These are phyloP conservation scores for Nigrospora osmanthi DNA, from an alignment of 2,329 filamentous ascomycete species.

Conservation along the genomic window DNA sequence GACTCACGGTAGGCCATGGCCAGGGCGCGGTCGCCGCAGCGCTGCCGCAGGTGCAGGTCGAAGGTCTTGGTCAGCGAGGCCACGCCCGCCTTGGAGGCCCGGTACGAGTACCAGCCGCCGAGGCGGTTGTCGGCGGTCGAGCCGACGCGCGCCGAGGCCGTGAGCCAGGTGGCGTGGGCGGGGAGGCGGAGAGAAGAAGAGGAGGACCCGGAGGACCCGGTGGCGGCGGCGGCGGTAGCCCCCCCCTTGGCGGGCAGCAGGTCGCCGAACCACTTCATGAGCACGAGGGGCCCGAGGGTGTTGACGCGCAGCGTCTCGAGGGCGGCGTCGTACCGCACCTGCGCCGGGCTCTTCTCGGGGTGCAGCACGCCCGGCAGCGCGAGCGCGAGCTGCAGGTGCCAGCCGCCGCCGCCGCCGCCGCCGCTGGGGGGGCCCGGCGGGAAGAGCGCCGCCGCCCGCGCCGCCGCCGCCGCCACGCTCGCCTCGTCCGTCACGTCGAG, in stretches of 20 bases:
- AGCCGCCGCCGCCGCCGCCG: conserved; percentile 31
- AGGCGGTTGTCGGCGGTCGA: conserved; percentile 63
- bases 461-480: conserved; percentile 50
- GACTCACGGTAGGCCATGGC: conserved; percentile 51
- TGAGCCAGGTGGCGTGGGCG: conserved; percentile 55
- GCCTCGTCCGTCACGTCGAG: conserved; percentile 51
- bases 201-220: too few relatives aligned
- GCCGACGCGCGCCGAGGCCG: conserved; percentile 72
- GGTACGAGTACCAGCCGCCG: conserved; percentile 79
- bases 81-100: conserved; percentile 67
- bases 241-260: background rate
- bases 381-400: conserved; percentile 59
- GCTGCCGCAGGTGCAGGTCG: conserved; percentile 55
- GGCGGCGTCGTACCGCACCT: conserved; percentile 54
- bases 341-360: conserved; percentile 62
- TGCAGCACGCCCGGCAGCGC: conserved; percentile 64
- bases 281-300: conserved; percentile 63
- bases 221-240: background rate
- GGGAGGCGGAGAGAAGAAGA: conserved; percentile 27
- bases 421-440: too few relatives aligned
- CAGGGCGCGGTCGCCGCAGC: conserved; percentile 54
- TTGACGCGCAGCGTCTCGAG: conserved; percentile 69
- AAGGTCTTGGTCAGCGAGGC: conserved; percentile 65
- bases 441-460: conserved; percentile 42
- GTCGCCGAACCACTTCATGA: conserved; percentile 66